phyloP scores from a whole-genome alignment of 352 stramenopile genomes.

The Thalassiosira livingstoniorum region DNA sequence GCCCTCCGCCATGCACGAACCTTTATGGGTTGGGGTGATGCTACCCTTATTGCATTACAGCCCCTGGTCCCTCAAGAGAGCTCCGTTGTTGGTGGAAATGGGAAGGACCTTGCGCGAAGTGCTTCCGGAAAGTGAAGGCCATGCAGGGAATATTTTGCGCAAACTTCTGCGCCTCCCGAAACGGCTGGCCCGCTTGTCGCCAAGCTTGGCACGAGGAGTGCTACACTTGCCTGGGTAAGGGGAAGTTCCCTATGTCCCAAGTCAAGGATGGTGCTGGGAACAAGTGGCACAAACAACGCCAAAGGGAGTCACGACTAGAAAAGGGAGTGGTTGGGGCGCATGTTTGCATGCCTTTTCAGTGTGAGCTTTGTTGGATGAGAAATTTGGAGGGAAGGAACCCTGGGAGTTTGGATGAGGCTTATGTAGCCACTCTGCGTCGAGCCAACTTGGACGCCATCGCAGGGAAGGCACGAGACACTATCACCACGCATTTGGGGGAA shows the following conservation, averaged over 20 bases:
- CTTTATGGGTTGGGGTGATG: conserved; percentile 39
- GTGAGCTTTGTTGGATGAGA: conserved; percentile 55
- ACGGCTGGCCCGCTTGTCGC: conserved; percentile 25
- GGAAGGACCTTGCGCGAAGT: conserved; percentile 20
- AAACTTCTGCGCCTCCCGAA: conserved; percentile 49
- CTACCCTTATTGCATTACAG: conserved; percentile 39
- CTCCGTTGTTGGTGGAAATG: conserved; percentile 19
- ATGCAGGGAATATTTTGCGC: conserved; percentile 55
- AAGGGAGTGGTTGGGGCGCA: conserved; percentile 28
- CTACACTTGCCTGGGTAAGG: conserved; percentile 38
- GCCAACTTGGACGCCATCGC: conserved; percentile 24
- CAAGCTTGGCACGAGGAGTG: conserved; percentile 33
- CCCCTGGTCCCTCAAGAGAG: conserved; percentile 29
- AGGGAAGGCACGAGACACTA: conserved; percentile 6
- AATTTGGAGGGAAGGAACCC: conserved; percentile 25
- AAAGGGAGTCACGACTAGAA: conserved; percentile 18
- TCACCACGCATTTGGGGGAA: not conserved
- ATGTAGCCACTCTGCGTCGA: not conserved
- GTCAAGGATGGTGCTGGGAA: conserved; percentile 29
- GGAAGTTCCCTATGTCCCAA: conserved; percentile 20
- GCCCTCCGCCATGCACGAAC: conserved; percentile 35
- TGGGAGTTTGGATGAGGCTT: not conserved
- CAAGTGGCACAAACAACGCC: conserved; percentile 29
- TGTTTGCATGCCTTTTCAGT: conserved; percentile 52
- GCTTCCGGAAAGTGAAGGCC: conserved; percentile 6